Conservation (phyloP, 345 rosid species). For the Xanthoceras sorbifolium region DNA sequence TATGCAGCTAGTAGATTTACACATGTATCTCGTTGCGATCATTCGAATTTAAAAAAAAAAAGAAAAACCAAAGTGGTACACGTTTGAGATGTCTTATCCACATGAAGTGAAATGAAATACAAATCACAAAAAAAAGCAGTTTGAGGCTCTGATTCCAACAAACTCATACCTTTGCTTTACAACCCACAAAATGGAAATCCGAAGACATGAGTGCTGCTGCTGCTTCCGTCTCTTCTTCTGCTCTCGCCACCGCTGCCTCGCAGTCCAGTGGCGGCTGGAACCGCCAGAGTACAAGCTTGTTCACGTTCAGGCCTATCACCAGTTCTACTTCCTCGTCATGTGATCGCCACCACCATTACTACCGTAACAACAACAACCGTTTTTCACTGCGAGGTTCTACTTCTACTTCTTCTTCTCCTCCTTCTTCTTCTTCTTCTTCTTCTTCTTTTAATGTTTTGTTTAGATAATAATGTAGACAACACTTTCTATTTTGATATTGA, state of each 20-base stretch:
- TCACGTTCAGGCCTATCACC: constrained; percentile 24
- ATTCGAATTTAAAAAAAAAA: no score
- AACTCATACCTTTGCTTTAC: background rate
- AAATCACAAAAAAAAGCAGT: constrained; percentile 7
- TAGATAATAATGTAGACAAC: background rate
- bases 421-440: background rate
- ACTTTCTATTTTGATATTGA: background rate
- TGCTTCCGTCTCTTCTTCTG: constrained; percentile 25
- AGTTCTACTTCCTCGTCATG: no score
- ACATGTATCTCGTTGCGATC: no score
- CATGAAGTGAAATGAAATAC: constrained; percentile 14
- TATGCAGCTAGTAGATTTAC: no score
- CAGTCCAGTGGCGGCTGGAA: constrained; percentile 9
- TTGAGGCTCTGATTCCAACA: constrained; percentile 1
- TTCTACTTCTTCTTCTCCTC: background rate
- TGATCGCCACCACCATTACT: background rate
- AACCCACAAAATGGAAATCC: constrained; percentile 39
- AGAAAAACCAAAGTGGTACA: no score
- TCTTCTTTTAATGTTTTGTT: background rate
- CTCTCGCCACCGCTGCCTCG: constrained; percentile 29
- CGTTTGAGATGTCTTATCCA: constrained; percentile 29
- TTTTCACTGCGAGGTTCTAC: constrained; percentile 31
- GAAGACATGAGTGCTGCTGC: constrained; percentile 39
- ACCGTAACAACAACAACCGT: background rate
- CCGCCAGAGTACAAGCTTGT: constrained; percentile 6